Percentiles rank a stretch among this genome's conserved stretches.
phyloP scores from a whole-genome alignment of 1,139 yeast genomes.

The Diutina siamensis region DNA sequence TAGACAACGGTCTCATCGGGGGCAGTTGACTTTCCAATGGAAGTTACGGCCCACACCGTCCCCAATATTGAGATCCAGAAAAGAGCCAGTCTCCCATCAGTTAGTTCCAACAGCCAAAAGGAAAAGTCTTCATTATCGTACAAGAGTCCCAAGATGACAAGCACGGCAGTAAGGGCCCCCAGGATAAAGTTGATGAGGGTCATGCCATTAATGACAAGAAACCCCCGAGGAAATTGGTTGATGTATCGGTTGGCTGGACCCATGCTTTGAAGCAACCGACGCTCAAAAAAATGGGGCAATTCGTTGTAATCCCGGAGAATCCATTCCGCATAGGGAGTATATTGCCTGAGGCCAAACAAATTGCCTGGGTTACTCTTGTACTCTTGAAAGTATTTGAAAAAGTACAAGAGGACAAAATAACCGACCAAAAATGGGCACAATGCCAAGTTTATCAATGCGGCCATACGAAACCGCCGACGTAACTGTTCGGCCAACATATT shows the following conservation, averaged over 20 bases:
- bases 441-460: slow-evolving; percentile 73
- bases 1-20: slow-evolving; percentile 35
- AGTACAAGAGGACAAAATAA: slow-evolving; percentile 72
- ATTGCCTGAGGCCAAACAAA: slow-evolving; percentile 68
- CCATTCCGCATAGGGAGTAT: slow-evolving; percentile 94
- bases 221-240: slow-evolving; percentile 86
- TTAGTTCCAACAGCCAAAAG: slow-evolving; percentile 80
- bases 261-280: slow-evolving; percentile 64
- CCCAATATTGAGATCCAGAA: slow-evolving; percentile 86
- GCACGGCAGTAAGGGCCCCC: slow-evolving; percentile 83
- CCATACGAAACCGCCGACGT: slow-evolving; percentile 68
- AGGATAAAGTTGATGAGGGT: slow-evolving; percentile 62
- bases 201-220: slow-evolving; percentile 38
- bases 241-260: slow-evolving; percentile 75
- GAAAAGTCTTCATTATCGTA: slow-evolving; percentile 73
- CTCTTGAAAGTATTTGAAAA: slow-evolving; percentile 87
- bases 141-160: slow-evolving; percentile 67
- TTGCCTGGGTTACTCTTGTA: slow-evolving; percentile 82
- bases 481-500: slow-evolving; percentile 58
- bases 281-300: slow-evolving; percentile 74
- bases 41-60: slow-evolving; percentile 63
- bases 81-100: slow-evolving; percentile 67
- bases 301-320: slow-evolving; percentile 89
- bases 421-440: slow-evolving; percentile 79
- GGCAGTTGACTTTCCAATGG: slow-evolving; percentile 18